Base-by-base conservation (phyloP, 1,284 basidiomycete species). In the Anthracocystis walkeri region DNA sequence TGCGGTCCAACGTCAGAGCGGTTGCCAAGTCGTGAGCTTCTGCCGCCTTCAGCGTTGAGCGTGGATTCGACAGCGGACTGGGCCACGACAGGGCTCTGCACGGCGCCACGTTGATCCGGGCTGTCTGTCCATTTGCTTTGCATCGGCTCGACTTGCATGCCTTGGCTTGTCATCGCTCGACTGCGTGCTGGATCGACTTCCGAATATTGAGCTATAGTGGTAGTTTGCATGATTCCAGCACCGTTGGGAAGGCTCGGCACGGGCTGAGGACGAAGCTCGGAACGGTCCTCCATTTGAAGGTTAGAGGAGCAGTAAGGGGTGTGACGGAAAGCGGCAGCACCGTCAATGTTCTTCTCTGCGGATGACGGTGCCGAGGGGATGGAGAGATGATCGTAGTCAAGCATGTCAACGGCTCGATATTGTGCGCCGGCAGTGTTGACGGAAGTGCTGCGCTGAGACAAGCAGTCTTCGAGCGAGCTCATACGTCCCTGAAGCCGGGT, bases 251-350 rank as follows among this genome's bases (percentile, higher is more conserved):
- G 54, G 35, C 41, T 48, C 10, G 65, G 60, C 33, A 58, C 27
- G 18, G 54, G 18, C 33, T 60, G 63, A 0, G 54, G 68, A 52
- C 74, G 64, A 3, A 71, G 58, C 45, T 72, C 74, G 58, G 64
- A 56, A 18, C 74, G 67, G 46, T 77, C 75, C 14, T 77, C 75
- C 18, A 71, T 3, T 16, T 71, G 71, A 31, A 77, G 70, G 44
- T 77, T 75, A 27, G 71, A 70, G 4, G 75, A 77, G 55, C 75
- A 77, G 58, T 77, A 77, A 2, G 75, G 66, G 6, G 72, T 65
- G 25, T 53, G 64, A 23, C 65, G 38, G 2, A 31, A 20, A 12
- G 21, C 33, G 2, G 57, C 42, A 12, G 56, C 51, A 18, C 18
- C 20, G 3, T 66, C 58, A 41, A 16, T 52, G 44, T 44, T 56